Conservation (phyloP, 129 eudicot genomes). For the Artemisia argyi region DNA sequence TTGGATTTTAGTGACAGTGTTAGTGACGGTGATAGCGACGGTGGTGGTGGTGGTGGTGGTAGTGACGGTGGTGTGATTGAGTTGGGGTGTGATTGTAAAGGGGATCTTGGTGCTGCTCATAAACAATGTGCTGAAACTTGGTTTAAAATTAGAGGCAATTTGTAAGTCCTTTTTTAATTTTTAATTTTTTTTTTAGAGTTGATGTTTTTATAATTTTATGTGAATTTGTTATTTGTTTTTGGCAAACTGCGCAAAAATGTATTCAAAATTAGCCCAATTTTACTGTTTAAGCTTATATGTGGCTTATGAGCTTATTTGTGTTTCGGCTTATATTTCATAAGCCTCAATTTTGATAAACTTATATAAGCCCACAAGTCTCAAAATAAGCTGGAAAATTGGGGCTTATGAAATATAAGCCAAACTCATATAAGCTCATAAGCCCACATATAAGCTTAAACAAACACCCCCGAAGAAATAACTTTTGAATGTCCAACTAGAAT, state of each 20-base stretch:
- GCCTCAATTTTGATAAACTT: too few relatives aligned
- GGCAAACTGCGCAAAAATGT: not conserved
- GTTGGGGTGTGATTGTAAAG: constrained; percentile 68
- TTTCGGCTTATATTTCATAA: too few relatives aligned
- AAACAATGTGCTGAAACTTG: constrained; percentile 76
- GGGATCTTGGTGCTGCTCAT: constrained; percentile 69
- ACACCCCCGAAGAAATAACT: too few relatives aligned
- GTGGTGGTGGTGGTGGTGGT: constrained; percentile 26
- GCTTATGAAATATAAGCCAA: too few relatives aligned
- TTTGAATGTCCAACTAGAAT: too few relatives aligned
- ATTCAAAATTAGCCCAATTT: too few relatives aligned
- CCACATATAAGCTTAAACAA: too few relatives aligned
- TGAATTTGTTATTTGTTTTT: not conserved
- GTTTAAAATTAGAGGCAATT: constrained; percentile 64
- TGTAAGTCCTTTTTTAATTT: constrained; percentile 37
- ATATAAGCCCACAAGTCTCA: too few relatives aligned
- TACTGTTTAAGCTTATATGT: too few relatives aligned
- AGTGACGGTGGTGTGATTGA: constrained; percentile 44
- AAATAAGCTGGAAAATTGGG: too few relatives aligned
- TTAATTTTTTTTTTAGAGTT: not conserved
- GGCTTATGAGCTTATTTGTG: too few relatives aligned
- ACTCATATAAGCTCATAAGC: too few relatives aligned
- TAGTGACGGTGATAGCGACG: constrained; percentile 20
- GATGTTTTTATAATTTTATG: not conserved
- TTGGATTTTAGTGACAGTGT: constrained; percentile 36